Evolutionary conservation across 2,329 filamentous ascomycete genomes (phyloP).

Genomic region (Atkinsonella texensis): DNA sequence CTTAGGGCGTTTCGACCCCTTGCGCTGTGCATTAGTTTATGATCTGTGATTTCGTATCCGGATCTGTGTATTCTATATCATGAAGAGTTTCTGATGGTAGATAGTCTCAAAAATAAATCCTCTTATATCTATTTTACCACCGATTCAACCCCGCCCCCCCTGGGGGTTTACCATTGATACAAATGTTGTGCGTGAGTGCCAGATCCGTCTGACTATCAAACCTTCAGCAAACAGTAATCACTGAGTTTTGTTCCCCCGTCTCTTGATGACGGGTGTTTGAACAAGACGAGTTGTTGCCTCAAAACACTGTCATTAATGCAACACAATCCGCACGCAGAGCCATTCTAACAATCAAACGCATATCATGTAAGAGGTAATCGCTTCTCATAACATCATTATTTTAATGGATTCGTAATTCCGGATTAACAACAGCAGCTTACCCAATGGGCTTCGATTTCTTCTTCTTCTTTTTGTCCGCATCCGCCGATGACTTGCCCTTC

Average conservation of each 20-base stretch:
- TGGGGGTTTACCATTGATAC: too few relatives aligned
- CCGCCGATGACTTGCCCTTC: constrained; percentile 53
- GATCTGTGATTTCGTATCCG: not conserved
- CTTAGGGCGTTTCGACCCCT: constrained; percentile 1
- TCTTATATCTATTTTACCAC: constrained; percentile 12
- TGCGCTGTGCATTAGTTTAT: not conserved
- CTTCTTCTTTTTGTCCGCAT: constrained; percentile 47
- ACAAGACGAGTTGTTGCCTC: too few relatives aligned
- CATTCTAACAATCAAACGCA: not conserved
- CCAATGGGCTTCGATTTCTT: constrained; percentile 59
- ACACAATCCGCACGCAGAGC: too few relatives aligned
- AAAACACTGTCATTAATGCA: too few relatives aligned
- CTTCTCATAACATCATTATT: constrained; percentile 2
- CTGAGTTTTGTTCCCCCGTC: too few relatives aligned
- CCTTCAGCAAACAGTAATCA: too few relatives aligned
- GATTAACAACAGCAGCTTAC: constrained; percentile 15
- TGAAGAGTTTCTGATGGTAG: constrained; percentile 11
- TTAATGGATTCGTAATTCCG: not conserved
- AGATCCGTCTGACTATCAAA: too few relatives aligned
- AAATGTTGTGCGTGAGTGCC: too few relatives aligned
- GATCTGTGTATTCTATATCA: constrained; percentile 19
- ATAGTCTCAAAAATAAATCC: constrained; percentile 23
- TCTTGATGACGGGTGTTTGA: too few relatives aligned
- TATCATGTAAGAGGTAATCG: not conserved
- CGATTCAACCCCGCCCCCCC: too few relatives aligned